Percentiles rank a stretch among this genome's conserved stretches.
phyloP scores from a whole-genome alignment of 2,329 filamentous ascomycete species.

The Colletotrichum liriopes region DNA sequence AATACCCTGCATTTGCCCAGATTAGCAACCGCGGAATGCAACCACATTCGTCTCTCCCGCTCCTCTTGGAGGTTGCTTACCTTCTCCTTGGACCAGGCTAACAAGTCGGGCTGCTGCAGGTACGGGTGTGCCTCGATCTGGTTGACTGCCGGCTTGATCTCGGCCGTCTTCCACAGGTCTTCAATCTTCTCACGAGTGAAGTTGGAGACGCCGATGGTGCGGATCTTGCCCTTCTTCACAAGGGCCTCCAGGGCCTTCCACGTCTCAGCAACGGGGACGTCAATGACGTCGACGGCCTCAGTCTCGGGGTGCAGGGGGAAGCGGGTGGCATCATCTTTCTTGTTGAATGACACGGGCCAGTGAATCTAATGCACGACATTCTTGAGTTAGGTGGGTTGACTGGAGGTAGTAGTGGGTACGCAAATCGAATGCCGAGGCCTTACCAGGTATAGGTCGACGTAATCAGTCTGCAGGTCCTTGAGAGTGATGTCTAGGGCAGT shows the following conservation, averaged over 20 bases:
- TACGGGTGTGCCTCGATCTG: slow-evolving; percentile 67
- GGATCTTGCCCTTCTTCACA: slow-evolving; percentile 67
- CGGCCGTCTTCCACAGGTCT: slow-evolving; percentile 62
- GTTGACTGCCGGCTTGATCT: slow-evolving; percentile 66
- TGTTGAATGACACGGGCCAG: slow-evolving; percentile 64
- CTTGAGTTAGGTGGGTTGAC: slow-evolving; percentile 8
- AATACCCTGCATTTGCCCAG: slow-evolving; percentile 58
- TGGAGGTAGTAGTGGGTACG: background rate
- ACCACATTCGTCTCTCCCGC: background rate
- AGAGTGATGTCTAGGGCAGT: slow-evolving; percentile 50
- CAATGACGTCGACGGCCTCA: slow-evolving; percentile 58
- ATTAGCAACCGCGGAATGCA: slow-evolving; percentile 29
- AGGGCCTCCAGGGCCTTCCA: slow-evolving; percentile 75
- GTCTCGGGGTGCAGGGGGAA: slow-evolving; percentile 59
- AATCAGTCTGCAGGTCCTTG: slow-evolving; percentile 50
- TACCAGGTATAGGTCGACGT: slow-evolving; percentile 53
- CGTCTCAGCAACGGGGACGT: slow-evolving; percentile 67
- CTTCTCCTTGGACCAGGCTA: slow-evolving; percentile 65
- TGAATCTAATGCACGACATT: slow-evolving; percentile 58
- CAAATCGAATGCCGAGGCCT: background rate
- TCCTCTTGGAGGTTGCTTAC: slow-evolving; percentile 17
- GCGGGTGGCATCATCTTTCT: slow-evolving; percentile 59
- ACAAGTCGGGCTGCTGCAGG: slow-evolving; percentile 63
- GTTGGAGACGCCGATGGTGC: slow-evolving; percentile 73
- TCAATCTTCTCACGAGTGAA: slow-evolving; percentile 69